Base-by-base conservation (phyloP, 805 yeast species). In the Saturnispora bothae region DNA sequence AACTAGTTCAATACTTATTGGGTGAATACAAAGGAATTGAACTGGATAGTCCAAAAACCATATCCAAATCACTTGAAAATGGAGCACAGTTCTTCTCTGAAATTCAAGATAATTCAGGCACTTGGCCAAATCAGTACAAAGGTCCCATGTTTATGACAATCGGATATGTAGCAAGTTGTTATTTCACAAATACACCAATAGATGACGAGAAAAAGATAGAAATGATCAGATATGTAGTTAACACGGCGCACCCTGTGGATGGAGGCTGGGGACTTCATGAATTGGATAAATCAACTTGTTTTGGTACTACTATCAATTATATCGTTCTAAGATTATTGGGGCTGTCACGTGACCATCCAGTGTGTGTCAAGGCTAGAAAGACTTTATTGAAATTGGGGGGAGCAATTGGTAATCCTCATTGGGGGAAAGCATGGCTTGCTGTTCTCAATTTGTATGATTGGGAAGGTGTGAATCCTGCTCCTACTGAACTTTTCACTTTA, bases 251-350 rank as follows among this genome's bases (percentile, higher is more conserved):
- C 55, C 96, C 96, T 0, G 95, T 88, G 1, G 98, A 92, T 58
- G 99, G 99, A n/a, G 99, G 98, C 2, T 92, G 99, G 99, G 99
- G 99, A 0, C 65, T 92, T 28, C 96, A 92, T 56, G 74, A 86
- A 4, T 77, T 75, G 36, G 99, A 92, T 55, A 92, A 89, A 56
- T 78, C 92, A 7, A 92, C 99, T 0, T 92, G 92, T 48, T 88
- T 88, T 56, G 98, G 99, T 4, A 92, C 99, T 2, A 67, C 83
- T 0, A 69, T 92, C 48, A 88, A 86, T 58, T 92, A 92, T 57
- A 79, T 89, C 6, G 63, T 65, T n/a, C 64, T 92, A 43, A 68
- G 99, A 44, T 58, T 92, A 12, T 60, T 89, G 35, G 98, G 99
- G 0, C 53, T 92, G 48, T 60, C 73, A 1, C 64, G 73, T 2